A percentile compares a stretch with the other conserved stretches of the same genome.
These are phyloP conservation scores for Parietichytrium sp. DNA, from an alignment of 108 stramenopile genomes.

Conservation along the genomic window DNA sequence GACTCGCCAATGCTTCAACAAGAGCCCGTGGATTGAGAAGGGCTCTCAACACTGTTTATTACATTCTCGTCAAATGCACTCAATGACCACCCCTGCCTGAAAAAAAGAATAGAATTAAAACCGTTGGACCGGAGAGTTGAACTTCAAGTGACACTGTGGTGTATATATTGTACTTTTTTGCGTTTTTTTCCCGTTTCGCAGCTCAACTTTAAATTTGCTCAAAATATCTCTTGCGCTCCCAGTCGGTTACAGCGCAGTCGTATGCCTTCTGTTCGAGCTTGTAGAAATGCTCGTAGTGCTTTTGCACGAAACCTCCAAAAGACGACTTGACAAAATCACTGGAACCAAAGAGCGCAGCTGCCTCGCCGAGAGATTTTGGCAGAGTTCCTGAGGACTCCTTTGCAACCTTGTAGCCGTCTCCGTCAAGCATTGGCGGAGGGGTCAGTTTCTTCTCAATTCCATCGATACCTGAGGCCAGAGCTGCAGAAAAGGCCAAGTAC, in stretches of 20 bases:
- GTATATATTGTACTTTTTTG: background rate
- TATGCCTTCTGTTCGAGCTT: background rate
- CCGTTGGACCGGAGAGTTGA: no score
- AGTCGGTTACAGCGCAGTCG: slow-evolving; percentile 31
- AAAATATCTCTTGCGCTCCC: slow-evolving; percentile 16
- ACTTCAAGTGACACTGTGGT: no score
- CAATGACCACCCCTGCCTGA: no score
- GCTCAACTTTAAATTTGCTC: background rate
- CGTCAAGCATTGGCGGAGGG: slow-evolving; percentile 7
- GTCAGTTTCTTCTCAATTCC: background rate
- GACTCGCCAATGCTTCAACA: background rate
- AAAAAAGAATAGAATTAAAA: no score
- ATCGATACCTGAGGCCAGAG: slow-evolving; percentile 19
- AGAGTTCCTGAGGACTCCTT: background rate
- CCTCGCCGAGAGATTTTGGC: background rate
- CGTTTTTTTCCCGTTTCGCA: background rate
- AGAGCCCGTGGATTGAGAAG: background rate
- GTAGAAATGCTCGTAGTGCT: slow-evolving; percentile 33
- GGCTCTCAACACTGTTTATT: no score
- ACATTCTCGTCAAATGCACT: no score
- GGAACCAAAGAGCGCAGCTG: background rate
- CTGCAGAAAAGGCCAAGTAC: slow-evolving; percentile 30
- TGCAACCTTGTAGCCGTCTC: slow-evolving; percentile 11
- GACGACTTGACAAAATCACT: background rate
- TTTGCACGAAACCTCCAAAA: background rate